Evolutionary conservation across 768 basidiomycete genomes (phyloP), one percentile per base, ranked within the genome.

Genomic region (Russula ochroleuca): DNA sequence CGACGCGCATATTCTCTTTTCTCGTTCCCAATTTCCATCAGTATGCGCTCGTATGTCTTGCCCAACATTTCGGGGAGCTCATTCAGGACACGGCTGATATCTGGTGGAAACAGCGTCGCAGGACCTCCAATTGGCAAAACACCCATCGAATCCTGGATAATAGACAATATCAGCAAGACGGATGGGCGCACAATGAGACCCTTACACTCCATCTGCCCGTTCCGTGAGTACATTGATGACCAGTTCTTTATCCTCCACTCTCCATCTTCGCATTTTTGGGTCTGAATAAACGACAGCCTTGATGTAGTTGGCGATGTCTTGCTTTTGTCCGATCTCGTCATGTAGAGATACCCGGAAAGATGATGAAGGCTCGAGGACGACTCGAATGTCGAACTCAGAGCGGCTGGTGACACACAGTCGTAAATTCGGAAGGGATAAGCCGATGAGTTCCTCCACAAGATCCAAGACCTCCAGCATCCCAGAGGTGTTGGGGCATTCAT

Each of bases 171-270:
- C 0, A 61, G 43, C 15, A 2, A 19, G 19, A 19, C 23, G 1
- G 2, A 5, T 25, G 43, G 6, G 13, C 7, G 2, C n/a, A 37
- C 1, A 25, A 57, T 13, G n/a, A n/a, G 14, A 21, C 3, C 0
- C 60, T 59, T 10, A 61, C 60, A 61, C 47, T 10, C 60, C 60
- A 3, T 37, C 10, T 3, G 61, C 61, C 15, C n/a, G 15, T 14
- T 28, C 10, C 2, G 61, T 25, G 4, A 61, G 31, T 1, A 13
- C 21, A 7, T 47, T 1, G 14, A 53, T 25, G 19, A 53, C 51
- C 7, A 53, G 3, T 19, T 19, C 1, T 40, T 25, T 53, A 14
- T 43, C 35, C 7, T 35, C 41, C 13, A 2, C 15, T 21, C 17
- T 17, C 59, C 50, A 61, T 52, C 21, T 23, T 19, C 5, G 3